phyloP scores from a whole-genome alignment of 1,284 basidiomycete genomes.

The Stygiomarasmius scandens region DNA sequence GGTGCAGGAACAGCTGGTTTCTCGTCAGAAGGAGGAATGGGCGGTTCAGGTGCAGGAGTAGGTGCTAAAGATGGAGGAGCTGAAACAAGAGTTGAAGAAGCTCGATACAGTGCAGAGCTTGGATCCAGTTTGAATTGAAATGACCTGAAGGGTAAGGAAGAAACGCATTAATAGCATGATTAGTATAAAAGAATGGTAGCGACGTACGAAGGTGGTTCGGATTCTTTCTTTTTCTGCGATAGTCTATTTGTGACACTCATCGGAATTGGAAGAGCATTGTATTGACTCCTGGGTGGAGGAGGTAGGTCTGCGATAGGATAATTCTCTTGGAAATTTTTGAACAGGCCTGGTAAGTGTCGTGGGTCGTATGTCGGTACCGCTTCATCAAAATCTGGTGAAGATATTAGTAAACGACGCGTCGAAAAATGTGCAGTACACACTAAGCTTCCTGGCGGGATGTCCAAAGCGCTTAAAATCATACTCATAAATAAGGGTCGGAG shows the following conservation, averaged over 20 bases:
- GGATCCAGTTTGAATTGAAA: background rate
- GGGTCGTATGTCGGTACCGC: background rate
- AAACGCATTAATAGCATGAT: no score
- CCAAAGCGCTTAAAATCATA: conserved; percentile 33
- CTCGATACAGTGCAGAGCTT: background rate
- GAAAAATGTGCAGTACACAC: conserved; percentile 19
- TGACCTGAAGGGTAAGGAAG: background rate
- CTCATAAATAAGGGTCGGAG: conserved; percentile 36
- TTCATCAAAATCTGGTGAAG: background rate
- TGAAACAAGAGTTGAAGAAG: background rate
- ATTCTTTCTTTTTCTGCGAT: background rate
- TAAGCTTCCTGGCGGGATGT: conserved; percentile 29
- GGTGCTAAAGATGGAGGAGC: background rate
- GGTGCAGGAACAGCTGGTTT: background rate
- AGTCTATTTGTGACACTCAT: background rate
- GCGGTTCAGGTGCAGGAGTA: background rate
- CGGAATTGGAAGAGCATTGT: background rate
- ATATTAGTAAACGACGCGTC: background rate
- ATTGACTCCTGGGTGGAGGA: background rate
- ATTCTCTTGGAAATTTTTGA: background rate
- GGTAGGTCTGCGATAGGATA: background rate
- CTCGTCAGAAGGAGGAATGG: background rate
- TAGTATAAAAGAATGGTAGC: background rate
- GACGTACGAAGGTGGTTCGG: background rate
- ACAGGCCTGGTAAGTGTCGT: background rate